Base-by-base conservation (phyloP, 2,329 filamentous ascomycete species). In the Penicillium fuscoglaucum region DNA sequence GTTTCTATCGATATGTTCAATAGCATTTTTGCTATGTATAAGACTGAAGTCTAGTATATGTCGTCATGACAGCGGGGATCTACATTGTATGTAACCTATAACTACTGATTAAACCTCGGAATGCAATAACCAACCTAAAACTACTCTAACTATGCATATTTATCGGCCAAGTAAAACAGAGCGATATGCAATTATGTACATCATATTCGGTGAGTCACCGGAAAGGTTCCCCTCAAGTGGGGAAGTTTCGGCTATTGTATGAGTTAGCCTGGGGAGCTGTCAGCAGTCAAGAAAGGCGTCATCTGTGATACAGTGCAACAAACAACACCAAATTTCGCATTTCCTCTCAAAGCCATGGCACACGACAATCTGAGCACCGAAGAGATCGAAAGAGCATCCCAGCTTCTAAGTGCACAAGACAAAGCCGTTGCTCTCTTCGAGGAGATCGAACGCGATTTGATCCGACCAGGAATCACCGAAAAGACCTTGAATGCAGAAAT, bases 391-490 rank as follows among this genome's bases (percentile, higher is more conserved):
- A 70, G 73, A 19, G 73, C 73, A 13, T 71, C 73, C 6, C 71
- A 68, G 53, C 79, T 83, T 12, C 69, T 72, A 17, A 75, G 79
- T n/a, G 80, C 80, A 5, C 75, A 83, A 62, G 68, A 67, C 55
- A 82, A 82, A 64, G 80, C 81, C 2, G 63, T 74, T 19, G 63
- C 69, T 13, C 72, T 83, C 6, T 83, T 83, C 61, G 66, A 75
- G 6, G 80, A 80, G 57, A 83, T 83, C 60, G 78, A 78, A 52
- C 62, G 66, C 10, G 71, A 74, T 37, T 72, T 83, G 2, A 69
- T 83, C 52, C 78, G 79, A 0, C 75, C 81, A 0, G 80, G 81
- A 4, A 68, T 82, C 52, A 78, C 69, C 61, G 81, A 83, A 61
- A 81, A 80, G 63, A 67, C 70, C 28, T 67, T 83, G 26, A 81